These are phyloP conservation scores for Solanum hybrid DNA, from an alignment of 305 asterid species.

Conservation along the genomic window DNA sequence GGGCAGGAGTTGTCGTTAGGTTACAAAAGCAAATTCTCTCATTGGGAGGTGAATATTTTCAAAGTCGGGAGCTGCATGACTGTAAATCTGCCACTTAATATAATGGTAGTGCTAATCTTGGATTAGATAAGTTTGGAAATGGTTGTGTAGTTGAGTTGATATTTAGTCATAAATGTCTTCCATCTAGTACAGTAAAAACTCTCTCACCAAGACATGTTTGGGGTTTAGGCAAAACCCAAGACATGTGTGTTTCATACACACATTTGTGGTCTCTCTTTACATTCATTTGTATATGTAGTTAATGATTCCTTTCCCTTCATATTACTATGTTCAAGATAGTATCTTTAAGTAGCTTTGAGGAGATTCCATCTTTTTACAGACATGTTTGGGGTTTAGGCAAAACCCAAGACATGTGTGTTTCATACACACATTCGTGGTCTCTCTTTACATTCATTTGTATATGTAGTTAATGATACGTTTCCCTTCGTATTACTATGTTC, in stretches of 20 bases:
- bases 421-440: neutral
- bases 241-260: neutral
- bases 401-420: neutral
- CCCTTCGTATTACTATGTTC: neutral
- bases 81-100: neutral
- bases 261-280: neutral
- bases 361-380: neutral
- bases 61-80: neutral
- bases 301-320: neutral
- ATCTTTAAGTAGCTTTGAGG: neutral
- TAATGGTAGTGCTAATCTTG: neutral
- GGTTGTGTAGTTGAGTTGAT: neutral
- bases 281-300: neutral
- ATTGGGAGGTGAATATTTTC: neutral
- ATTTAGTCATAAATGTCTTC: neutral
- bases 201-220: neutral
- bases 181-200: neutral
- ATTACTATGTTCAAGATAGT: neutral
- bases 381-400: neutral
- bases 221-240: neutral
- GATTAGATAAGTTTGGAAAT: neutral
- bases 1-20: neutral
- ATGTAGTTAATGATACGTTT: neutral
- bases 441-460: neutral
- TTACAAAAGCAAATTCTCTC: neutral